These are phyloP conservation scores for Ottelia alismoides DNA, from an alignment of 106 monocot species.

Conservation along the genomic window DNA sequence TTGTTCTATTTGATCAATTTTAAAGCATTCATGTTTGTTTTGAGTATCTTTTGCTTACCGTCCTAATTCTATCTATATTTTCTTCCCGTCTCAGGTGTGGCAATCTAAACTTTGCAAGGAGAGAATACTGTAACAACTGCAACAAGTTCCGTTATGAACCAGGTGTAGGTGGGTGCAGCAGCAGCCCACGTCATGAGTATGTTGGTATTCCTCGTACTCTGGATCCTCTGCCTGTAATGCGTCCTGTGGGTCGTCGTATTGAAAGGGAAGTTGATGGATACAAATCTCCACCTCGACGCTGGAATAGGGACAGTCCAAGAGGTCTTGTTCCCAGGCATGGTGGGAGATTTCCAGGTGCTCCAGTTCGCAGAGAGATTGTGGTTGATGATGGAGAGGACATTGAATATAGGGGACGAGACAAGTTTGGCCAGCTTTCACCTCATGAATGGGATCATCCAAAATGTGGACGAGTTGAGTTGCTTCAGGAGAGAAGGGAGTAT, in stretches of 20 bases:
- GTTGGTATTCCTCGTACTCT: slow-evolving; percentile 6
- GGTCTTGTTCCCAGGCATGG: slow-evolving; percentile 16
- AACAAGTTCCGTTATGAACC: slow-evolving; percentile 30
- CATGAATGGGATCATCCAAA: slow-evolving; percentile 18
- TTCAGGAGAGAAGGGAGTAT: slow-evolving; percentile 18
- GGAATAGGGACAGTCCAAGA: slow-evolving; percentile 23
- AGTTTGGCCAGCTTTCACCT: slow-evolving; percentile 17
- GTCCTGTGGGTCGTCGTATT: slow-evolving; percentile 15
- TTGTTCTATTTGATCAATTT: too few species aligned
- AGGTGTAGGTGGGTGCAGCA: slow-evolving; percentile 6
- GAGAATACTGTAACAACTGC: slow-evolving; percentile 72
- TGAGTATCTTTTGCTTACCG: too few species aligned
- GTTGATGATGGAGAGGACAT: slow-evolving; percentile 14
- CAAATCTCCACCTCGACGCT: slow-evolving; percentile 38
- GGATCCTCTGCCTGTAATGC: slow-evolving; percentile 13
- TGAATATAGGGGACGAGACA: slow-evolving; percentile 19
- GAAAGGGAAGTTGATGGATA: slow-evolving; percentile 29
- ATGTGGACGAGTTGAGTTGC: slow-evolving; percentile 7
- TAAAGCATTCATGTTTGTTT: too few species aligned
- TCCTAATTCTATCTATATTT: too few species aligned
- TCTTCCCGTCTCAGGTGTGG: slow-evolving; percentile 70
- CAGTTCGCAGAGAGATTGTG: slow-evolving; percentile 19
- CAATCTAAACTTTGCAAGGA: slow-evolving; percentile 82
- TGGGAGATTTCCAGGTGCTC: slow-evolving; percentile 14
- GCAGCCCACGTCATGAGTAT: slow-evolving; percentile 26